Base-by-base conservation (phyloP, 441 rosid species). In the Populus hybrid region DNA sequence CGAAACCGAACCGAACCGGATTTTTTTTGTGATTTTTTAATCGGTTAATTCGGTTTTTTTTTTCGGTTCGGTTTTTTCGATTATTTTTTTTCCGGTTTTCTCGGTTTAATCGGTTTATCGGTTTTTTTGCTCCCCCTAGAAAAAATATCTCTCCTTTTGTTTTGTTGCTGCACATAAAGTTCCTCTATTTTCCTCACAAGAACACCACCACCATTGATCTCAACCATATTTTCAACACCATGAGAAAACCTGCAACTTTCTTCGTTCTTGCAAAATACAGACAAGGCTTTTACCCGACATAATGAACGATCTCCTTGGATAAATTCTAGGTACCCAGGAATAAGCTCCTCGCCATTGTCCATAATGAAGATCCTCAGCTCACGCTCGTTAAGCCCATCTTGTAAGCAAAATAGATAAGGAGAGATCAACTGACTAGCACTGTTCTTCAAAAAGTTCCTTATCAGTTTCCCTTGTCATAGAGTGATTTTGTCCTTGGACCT, bases 311-410 rank as follows among this genome's bases (percentile, higher is more conserved):
- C 36, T 34, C 36, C 36, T 34, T 34, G 36, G 36, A 34, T 34
- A 34, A 34, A 34, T 34, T 34, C 36, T 34, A 34, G 36, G 36
- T 34, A 34, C 2, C 36, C 36, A 34, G 36, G 36, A 34, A 34
- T 34, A 34, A 34, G 36, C 36, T 6, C 36, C 8, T 34, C 36
- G 36, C 36, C 36, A 34, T 6, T 6, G 36, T 34, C 36, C 36
- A 34, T 34, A 6, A 34, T 34, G 36, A 34, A 34, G 36, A 34
- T 6, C 36, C 36, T 34, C 50, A 94, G 97, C 72, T 96, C 97
- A n/a, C 98, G 92, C 84, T 96, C 99, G 79, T 94, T 93, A 18
- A 94, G 90, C 70, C 97, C 98, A 69, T 93, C 97, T 88, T 87
- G 98, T 77, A 96, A 87, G 87, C 89, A 87, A 82, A 94, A 91